These are phyloP conservation scores for Mycena rebaudengoi DNA, from an alignment of 768 basidiomycete genomes.

Conservation along the genomic window DNA sequence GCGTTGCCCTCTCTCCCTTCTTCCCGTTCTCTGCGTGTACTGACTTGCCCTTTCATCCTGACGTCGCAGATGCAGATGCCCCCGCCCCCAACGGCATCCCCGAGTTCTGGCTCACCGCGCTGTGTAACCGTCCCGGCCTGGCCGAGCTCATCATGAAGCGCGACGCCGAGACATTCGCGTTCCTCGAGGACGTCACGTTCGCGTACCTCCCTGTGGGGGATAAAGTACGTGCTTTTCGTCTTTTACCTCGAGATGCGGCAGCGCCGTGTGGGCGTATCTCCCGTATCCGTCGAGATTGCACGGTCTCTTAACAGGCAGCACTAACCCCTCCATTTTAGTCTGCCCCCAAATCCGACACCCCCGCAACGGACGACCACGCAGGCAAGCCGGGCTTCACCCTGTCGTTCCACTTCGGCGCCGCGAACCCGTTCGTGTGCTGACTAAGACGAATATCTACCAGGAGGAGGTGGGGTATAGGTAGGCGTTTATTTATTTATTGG, in stretches of 20 bases:
- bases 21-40: too few species aligned
- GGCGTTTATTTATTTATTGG: too few species aligned
- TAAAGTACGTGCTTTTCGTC: neutral
- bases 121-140: conserved; percentile 89
- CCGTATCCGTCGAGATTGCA: too few species aligned
- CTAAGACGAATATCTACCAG: conserved; percentile 95
- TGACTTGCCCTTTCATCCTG: too few species aligned
- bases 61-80: too few species aligned
- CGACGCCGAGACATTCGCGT: conserved; percentile 86
- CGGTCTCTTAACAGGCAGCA: too few species aligned
- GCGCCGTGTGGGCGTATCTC: too few species aligned
- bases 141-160: conserved; percentile 92
- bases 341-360: neutral
- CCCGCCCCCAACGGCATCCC: conserved; percentile 70
- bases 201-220: conserved; percentile 62
- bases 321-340: neutral
- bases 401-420: conserved; percentile 72
- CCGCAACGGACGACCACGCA: conserved; percentile 56
- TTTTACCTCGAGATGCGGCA: too few species aligned
- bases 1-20: too few species aligned
- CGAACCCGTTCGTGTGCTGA: conserved; percentile 89
- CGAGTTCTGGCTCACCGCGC: conserved; percentile 97
- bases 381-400: conserved; percentile 93
- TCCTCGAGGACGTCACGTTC: conserved; percentile 81
- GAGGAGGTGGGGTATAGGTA: too few species aligned